A percentile compares a stretch with the other conserved stretches of the same genome.
Evolutionary conservation across 192 early-diverging fungal species (phyloP).

Genomic region (Backusella mclennaniae): DNA sequence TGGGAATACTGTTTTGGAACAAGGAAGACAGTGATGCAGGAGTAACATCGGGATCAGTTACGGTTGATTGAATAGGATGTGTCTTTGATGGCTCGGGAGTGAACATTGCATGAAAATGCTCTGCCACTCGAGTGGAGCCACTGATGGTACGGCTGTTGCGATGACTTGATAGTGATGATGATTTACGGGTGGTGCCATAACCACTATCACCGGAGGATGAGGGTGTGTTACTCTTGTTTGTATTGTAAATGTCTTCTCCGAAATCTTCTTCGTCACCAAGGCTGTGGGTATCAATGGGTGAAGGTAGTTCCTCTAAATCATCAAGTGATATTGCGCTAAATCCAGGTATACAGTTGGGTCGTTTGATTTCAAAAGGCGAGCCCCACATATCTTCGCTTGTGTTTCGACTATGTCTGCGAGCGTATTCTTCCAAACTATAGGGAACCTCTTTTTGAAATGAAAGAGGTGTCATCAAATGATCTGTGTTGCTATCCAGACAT

Average conservation of each 20-base stretch:
- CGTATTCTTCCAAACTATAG: neutral
- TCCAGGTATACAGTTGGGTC: slow-evolving; percentile 17
- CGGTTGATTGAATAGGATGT: neutral
- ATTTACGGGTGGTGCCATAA: slow-evolving; percentile 13
- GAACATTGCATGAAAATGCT: neutral
- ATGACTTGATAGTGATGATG: slow-evolving; percentile 1
- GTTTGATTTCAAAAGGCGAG: slow-evolving; percentile 1
- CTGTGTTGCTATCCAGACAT: neutral
- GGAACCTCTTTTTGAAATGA: neutral
- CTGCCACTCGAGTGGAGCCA: neutral
- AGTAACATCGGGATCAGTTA: neutral
- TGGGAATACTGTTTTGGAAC: neutral
- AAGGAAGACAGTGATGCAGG: neutral
- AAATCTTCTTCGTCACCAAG: neutral
- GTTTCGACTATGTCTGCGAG: neutral
- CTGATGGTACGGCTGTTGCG: neutral
- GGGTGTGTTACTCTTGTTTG: slow-evolving; percentile 9
- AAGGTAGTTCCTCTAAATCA: neutral
- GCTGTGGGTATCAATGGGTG: neutral
- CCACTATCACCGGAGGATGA: slow-evolving; percentile 17
- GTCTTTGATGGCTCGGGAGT: neutral
- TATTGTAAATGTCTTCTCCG: slow-evolving; percentile 3
- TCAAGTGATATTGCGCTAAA: neutral
- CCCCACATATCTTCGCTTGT: neutral
- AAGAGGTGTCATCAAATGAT: neutral